Conservation (phyloP, 2,329 filamentous ascomycete genomes). For the Calonectria multiphialidica region DNA sequence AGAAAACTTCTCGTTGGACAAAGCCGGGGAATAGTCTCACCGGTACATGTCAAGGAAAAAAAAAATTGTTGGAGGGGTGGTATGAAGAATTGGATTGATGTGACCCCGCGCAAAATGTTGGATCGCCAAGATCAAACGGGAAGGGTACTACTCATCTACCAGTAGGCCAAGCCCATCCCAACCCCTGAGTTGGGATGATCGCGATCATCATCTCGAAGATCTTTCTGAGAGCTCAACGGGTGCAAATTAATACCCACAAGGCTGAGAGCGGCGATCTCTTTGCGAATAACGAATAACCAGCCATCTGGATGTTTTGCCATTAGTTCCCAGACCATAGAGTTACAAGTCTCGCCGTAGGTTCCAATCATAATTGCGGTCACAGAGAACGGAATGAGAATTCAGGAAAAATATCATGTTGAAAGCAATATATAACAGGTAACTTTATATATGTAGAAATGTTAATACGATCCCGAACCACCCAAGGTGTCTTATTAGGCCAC, state of each 20-base stretch:
- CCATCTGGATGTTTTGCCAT: no score
- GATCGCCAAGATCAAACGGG: background rate
- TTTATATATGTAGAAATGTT: constrained; percentile 27
- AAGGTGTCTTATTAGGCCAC: constrained; percentile 18
- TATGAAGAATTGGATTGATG: background rate
- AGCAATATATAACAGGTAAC: constrained; percentile 40
- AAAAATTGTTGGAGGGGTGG: constrained; percentile 15
- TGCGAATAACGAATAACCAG: no score
- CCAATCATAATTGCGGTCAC: no score
- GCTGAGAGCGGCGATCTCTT: background rate
- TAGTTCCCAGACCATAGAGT: no score
- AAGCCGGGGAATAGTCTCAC: background rate
- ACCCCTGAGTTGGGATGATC: constrained; percentile 10
- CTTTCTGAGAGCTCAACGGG: background rate
- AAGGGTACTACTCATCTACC: background rate
- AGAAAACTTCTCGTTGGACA: constrained; percentile 26
- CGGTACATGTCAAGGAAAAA: background rate
- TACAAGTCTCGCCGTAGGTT: no score
- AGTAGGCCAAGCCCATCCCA: background rate
- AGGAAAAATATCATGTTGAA: constrained; percentile 21
- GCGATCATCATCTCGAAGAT: background rate
- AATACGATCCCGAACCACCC: constrained; percentile 37
- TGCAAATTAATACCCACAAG: background rate
- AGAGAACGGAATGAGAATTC: background rate
- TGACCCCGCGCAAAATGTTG: background rate